These are phyloP conservation scores for Leishmania lainsoni DNA, from an alignment of 208 protist genomes.

Conservation along the genomic window DNA sequence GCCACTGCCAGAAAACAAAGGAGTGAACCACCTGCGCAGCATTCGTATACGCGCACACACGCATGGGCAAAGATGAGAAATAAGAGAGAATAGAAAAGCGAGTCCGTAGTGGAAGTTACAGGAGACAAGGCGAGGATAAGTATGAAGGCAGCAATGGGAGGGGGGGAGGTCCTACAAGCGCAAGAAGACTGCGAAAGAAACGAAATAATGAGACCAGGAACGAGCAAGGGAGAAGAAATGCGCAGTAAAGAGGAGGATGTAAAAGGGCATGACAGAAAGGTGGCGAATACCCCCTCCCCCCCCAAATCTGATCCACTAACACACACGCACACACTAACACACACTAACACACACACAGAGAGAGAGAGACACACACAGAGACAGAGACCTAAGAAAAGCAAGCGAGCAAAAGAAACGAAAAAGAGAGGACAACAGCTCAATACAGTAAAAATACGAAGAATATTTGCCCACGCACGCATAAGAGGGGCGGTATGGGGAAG, in stretches of 20 bases:
- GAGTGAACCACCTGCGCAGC: background rate
- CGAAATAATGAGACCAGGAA: slow-evolving; percentile 5
- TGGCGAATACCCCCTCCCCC: background rate
- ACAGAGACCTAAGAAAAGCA: background rate
- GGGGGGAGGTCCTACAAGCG: background rate
- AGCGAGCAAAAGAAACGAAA: background rate
- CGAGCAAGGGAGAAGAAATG: slow-evolving; percentile 1
- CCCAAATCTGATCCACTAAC: background rate
- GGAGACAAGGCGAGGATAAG: background rate
- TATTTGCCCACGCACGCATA: background rate
- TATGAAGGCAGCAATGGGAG: background rate
- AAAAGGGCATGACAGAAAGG: background rate
- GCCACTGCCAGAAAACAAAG: background rate
- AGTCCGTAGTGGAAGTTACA: background rate
- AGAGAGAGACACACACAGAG: background rate
- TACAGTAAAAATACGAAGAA: slow-evolving; percentile 8
- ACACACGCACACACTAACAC: no score
- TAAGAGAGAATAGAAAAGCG: background rate
- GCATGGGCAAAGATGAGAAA: background rate
- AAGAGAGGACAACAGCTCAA: slow-evolving; percentile 1
- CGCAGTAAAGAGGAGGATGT: background rate
- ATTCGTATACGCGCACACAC: background rate
- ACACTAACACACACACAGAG: background rate
- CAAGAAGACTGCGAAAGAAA: slow-evolving; percentile 16
- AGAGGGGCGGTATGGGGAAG: background rate